Evolutionary conservation across 768 basidiomycete genomes (phyloP).

Genomic region (Scleroderma bovista): DNA sequence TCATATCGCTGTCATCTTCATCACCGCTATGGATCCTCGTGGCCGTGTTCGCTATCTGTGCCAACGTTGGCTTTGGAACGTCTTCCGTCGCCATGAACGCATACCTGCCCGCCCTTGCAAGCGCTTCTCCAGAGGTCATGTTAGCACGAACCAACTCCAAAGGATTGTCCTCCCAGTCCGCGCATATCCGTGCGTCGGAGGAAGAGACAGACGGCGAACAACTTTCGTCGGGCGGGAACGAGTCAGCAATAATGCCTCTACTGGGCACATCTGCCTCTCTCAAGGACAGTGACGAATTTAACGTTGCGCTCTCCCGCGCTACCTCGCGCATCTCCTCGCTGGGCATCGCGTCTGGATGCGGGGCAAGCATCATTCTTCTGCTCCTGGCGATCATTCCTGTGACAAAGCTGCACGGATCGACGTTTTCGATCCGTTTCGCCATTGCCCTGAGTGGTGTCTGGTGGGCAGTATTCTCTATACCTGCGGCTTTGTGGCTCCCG

Average conservation of each 20-base stretch:
- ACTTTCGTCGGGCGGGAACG: constrained; percentile 7
- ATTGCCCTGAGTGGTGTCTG: constrained; percentile 82
- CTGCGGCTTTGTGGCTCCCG: constrained; percentile 73
- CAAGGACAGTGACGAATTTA: constrained; percentile 39
- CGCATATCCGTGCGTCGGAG: constrained; percentile 14
- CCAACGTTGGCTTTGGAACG: constrained; percentile 85
- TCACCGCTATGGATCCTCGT: constrained; percentile 66
- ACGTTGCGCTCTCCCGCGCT: constrained; percentile 56
- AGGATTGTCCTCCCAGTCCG: constrained; percentile 6
- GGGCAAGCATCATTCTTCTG: constrained; percentile 73
- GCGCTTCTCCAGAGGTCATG: constrained; percentile 55
- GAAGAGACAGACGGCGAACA: constrained; percentile 12
- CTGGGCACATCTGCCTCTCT: constrained; percentile 6
- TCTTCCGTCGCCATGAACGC: constrained; percentile 88
- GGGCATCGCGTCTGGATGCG: constrained; percentile 84
- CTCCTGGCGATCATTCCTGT: constrained; percentile 78
- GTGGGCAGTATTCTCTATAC: constrained; percentile 83
- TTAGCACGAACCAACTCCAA: constrained; percentile 30
- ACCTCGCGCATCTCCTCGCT: constrained; percentile 80
- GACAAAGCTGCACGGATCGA: constrained; percentile 63
- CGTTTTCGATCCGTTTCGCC: constrained; percentile 72
- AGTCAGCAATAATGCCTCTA: constrained; percentile 36
- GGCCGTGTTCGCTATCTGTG: constrained; percentile 64
- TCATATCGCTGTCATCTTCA: constrained; percentile 68
- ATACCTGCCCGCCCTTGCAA: constrained; percentile 74